Base-by-base conservation (phyloP, 1,284 basidiomycete genomes). In the Inonotus hispidus region DNA sequence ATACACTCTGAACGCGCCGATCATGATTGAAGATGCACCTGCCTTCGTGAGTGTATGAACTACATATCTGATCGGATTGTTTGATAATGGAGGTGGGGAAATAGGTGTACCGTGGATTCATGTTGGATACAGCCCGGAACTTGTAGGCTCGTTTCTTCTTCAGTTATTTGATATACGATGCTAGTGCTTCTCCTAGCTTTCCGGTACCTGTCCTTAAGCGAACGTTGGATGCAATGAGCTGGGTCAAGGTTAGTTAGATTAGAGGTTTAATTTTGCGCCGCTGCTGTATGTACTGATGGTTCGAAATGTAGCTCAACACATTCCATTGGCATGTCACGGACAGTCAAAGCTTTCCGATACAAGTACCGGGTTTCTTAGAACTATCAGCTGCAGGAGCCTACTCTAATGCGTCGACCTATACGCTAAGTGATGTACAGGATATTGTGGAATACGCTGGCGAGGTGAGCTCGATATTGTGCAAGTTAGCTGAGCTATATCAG, bases 301-400 rank as follows among this genome's bases (percentile, higher is more conserved):
- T 27, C 29, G 25, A 32, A 45, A 5, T 57, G 13, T 59, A 87
- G 82, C 78, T 89, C 63, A 89, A 83, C 70, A 81, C 81, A 29
- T 85, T 92, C 73, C 90, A 93, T 70, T 92, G 89, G 91, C 90
- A 93, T 69, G 79, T 90, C 56, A 87, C 88, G 38, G 86, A 88
- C 71, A 82, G 82, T 66, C 85, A 88, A 71, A 86, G 84, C 62
- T 95, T 90, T 79, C 91, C 92, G 0, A 76, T 93, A 16, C 75
- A 80, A 35, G 72, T 92, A 35, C 79, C 83, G 3, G 81, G 80
- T 6, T 87, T 82, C 70, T 77, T 80, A 1, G 81, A 88, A 60
- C 74, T 95, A 1, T 75, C 88, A 0, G 66, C 72, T 19, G 79
- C 81, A 21, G 92, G 88, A 19, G 88, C 92, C 2, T 94, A 94